Conservation (phyloP, 140 eudicot genomes). For the Flaveria floridana region DNA sequence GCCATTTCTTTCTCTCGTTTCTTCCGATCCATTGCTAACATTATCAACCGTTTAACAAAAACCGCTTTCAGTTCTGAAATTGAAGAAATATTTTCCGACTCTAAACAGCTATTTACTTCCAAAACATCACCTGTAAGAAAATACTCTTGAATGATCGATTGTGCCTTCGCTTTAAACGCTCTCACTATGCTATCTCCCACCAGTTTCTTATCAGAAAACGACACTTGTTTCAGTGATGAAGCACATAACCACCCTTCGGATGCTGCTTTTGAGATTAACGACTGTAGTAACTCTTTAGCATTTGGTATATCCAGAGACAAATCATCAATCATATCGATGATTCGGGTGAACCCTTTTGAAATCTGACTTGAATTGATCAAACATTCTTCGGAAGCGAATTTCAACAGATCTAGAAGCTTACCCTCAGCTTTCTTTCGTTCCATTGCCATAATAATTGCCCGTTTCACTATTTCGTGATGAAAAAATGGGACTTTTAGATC, state of each 20-base stretch:
- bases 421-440: constrained; percentile 60
- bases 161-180: constrained; percentile 67
- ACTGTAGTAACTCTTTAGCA: constrained; percentile 66
- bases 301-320: constrained; percentile 86
- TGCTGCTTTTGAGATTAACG: constrained; percentile 77
- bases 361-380: constrained; percentile 85
- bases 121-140: constrained; percentile 68
- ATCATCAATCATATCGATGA: constrained; percentile 76
- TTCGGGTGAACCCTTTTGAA: constrained; percentile 69
- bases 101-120: constrained; percentile 67
- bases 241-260: constrained; percentile 92
- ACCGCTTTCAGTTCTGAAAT: constrained; percentile 65
- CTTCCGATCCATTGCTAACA: constrained; percentile 84
- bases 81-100: constrained; percentile 48
- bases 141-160: constrained; percentile 72
- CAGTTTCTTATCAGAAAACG: constrained; percentile 41
- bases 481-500: constrained; percentile 78
- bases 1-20: constrained; percentile 96
- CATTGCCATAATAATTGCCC: constrained; percentile 82
- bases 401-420: constrained; percentile 64
- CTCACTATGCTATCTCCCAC: constrained; percentile 55
- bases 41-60: constrained; percentile 69
- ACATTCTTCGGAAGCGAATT: constrained; percentile 65
- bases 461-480: constrained; percentile 86
- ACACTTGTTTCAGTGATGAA: constrained; percentile 62